Evolutionary conservation across 371 early-diverging fungal species (phyloP).

Genomic region (Mortierella sp.): DNA sequence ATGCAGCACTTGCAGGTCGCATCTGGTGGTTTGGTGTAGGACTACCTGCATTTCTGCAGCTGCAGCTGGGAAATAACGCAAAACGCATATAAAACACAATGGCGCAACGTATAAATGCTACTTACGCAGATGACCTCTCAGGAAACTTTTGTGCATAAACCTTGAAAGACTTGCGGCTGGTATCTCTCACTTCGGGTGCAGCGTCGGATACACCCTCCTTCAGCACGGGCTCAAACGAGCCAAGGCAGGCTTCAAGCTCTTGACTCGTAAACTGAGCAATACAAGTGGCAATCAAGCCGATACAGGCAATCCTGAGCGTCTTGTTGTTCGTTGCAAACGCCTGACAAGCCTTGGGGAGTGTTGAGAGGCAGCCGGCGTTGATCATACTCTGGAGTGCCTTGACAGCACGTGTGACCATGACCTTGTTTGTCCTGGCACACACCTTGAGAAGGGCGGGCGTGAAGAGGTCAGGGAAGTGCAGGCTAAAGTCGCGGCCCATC

Average conservation of each 20-base stretch:
- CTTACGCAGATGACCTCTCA: conserved; percentile 55
- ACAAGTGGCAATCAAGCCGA: conserved; percentile 60
- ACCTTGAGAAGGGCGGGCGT: conserved; percentile 62
- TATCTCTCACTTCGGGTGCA: conserved; percentile 64
- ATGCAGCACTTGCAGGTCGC: background rate
- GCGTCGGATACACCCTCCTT: conserved; percentile 64
- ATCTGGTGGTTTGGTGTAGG: background rate
- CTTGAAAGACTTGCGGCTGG: conserved; percentile 61
- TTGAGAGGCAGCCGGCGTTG: conserved; percentile 54
- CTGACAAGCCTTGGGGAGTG: conserved; percentile 60
- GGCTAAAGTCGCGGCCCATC: conserved; percentile 64
- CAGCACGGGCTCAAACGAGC: conserved; percentile 61
- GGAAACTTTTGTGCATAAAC: conserved; percentile 61
- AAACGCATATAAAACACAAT: background rate
- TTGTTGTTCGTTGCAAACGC: conserved; percentile 61
- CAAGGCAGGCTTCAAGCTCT: conserved; percentile 57
- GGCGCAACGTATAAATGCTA: background rate
- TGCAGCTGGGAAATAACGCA: conserved; percentile 3
- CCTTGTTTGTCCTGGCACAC: conserved; percentile 73
- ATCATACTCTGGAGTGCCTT: conserved; percentile 62
- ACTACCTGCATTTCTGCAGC: background rate
- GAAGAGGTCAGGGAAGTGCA: conserved; percentile 59
- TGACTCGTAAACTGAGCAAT: conserved; percentile 59
- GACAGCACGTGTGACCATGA: conserved; percentile 61
- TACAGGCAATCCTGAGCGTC: conserved; percentile 58